A percentile compares a stretch with the other conserved stretches of the same genome.
These are phyloP conservation scores for Fusarium nurragi DNA, from an alignment of 2,329 filamentous ascomycete genomes.

Conservation along the genomic window DNA sequence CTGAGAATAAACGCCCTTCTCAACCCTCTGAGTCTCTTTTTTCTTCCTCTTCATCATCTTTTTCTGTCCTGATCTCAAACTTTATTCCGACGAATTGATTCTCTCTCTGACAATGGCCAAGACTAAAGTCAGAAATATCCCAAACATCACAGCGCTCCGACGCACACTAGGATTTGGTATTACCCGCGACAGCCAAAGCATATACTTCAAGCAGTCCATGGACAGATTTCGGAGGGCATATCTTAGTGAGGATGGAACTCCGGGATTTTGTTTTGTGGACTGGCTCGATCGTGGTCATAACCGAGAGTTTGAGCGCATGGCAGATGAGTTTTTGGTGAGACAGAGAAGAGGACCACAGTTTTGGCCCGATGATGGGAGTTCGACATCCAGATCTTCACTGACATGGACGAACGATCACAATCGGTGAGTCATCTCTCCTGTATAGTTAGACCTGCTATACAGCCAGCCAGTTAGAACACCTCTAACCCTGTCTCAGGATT, in stretches of 20 bases:
- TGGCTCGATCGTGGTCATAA: neutral
- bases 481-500: neutral
- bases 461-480: neutral
- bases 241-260: accelerated
- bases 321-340: neutral
- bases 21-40: neutral
- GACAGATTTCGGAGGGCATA: neutral
- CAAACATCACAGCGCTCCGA: neutral
- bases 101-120: neutral
- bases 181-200: neutral
- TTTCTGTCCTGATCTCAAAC: no score
- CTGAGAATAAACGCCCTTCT: neutral
- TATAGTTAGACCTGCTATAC: neutral
- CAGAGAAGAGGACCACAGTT: neutral
- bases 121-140: neutral
- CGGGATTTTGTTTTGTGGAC: neutral
- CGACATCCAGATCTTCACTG: neutral
- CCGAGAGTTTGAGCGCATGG: neutral
- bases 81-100: neutral
- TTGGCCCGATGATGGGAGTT: neutral
- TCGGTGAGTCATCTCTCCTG: neutral
- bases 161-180: neutral
- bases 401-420: neutral
- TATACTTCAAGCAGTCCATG: neutral
- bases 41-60: neutral